Evolutionary conservation across 2,329 filamentous ascomycete genomes (phyloP).

Genomic region (Botryotinia convoluta): DNA sequence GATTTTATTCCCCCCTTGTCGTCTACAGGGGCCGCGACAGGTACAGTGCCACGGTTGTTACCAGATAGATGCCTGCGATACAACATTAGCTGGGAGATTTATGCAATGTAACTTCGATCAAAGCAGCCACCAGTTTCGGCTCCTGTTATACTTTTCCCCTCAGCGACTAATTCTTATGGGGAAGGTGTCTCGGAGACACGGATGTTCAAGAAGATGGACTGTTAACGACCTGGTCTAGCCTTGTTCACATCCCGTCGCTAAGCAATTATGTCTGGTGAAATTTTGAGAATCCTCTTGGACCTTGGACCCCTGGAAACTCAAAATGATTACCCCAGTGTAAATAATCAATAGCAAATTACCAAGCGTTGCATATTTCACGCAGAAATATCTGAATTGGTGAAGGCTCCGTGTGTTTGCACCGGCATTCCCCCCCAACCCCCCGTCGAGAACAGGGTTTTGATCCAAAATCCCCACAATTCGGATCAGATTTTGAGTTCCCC

Average conservation of each 20-base stretch:
- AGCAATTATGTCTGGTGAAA: neutral
- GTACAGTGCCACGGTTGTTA: neutral
- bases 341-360: neutral
- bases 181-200: too few species aligned
- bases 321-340: neutral
- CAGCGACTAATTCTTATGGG: too few species aligned
- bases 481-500: neutral
- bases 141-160: neutral
- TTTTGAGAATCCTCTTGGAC: neutral
- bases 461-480: slow-evolving; percentile 2
- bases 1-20: neutral
- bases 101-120: neutral
- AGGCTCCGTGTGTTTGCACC: neutral
- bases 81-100: neutral
- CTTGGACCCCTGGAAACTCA: neutral
- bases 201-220: neutral
- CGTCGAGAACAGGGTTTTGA: neutral
- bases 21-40: neutral
- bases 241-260: neutral
- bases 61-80: neutral
- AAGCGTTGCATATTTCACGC: neutral
- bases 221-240: neutral
- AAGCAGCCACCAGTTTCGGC: neutral
- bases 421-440: neutral
- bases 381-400: neutral